Conservation (phyloP, 768 basidiomycete genomes). For the Tricholoma bakamatsutake region DNA sequence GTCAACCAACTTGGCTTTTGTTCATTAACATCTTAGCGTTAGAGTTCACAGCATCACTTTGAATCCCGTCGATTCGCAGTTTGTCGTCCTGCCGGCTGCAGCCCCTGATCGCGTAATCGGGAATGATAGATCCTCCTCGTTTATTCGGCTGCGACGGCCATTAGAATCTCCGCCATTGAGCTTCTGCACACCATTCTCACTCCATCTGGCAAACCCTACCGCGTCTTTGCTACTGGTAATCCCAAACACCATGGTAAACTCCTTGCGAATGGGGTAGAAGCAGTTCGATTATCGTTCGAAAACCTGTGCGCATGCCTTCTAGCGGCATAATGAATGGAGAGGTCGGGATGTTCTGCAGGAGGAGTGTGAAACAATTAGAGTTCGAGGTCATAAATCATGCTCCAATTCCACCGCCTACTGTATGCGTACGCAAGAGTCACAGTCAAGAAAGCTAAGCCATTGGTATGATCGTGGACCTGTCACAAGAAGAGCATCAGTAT, state of each 20-base stretch:
- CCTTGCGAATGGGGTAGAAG: conserved; percentile 22
- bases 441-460: no score
- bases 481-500: no score
- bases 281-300: conserved; percentile 30
- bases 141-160: conserved; percentile 29
- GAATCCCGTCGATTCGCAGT: not conserved
- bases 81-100: not conserved
- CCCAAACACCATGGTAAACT: conserved; percentile 23
- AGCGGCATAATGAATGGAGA: conserved; percentile 16
- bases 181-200: conserved; percentile 21
- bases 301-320: conserved; percentile 15
- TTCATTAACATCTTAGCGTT: not conserved
- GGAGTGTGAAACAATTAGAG: no score
- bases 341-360: no score
- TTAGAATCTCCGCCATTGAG: conserved; percentile 27
- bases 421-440: no score
- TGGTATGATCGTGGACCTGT: no score
- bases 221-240: conserved; percentile 26
- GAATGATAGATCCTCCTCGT: conserved; percentile 17
- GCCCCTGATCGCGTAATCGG: not conserved
- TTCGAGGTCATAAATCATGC: no score
- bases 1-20: no score
- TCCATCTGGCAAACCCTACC: conserved; percentile 18
- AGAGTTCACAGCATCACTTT: not conserved
- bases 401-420: no score